These are phyloP conservation scores for Coemansia sp. DNA, from an alignment of 192 early-diverging fungal species.

Conservation along the genomic window DNA sequence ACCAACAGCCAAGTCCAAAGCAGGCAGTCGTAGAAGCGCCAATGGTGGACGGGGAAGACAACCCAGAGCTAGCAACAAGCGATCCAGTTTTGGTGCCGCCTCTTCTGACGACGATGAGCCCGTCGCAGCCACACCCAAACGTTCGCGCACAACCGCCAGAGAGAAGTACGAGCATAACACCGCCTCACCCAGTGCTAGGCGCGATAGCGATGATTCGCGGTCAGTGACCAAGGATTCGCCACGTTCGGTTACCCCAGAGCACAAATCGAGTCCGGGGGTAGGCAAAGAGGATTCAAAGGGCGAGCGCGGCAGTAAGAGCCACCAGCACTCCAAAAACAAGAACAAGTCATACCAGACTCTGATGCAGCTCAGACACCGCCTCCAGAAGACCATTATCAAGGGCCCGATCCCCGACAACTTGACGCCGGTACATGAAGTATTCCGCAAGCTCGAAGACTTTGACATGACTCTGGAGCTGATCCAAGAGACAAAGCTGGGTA, in stretches of 20 bases:
- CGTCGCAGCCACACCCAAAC: slow-evolving; percentile 40
- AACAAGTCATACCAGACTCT: slow-evolving; percentile 41
- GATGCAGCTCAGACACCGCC: slow-evolving; percentile 55
- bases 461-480: slow-evolving; percentile 55
- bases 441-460: slow-evolving; percentile 52
- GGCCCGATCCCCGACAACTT: slow-evolving; percentile 42
- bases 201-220: slow-evolving; percentile 38
- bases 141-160: slow-evolving; percentile 37
- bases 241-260: slow-evolving; percentile 18
- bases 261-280: slow-evolving; percentile 12
- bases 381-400: slow-evolving; percentile 57
- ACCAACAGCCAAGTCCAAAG: slow-evolving; percentile 9
- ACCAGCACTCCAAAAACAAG: slow-evolving; percentile 32
- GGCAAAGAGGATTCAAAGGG: slow-evolving; percentile 32
- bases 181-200: slow-evolving; percentile 20
- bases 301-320: slow-evolving; percentile 27
- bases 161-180: slow-evolving; percentile 12
- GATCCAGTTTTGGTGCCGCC: slow-evolving; percentile 38
- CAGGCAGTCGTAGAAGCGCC: slow-evolving; percentile 11
- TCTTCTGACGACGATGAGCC: slow-evolving; percentile 43
- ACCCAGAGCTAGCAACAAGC: slow-evolving; percentile 30
- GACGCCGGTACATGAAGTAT: slow-evolving; percentile 38
- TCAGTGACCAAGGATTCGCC: slow-evolving; percentile 42
- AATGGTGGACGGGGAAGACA: slow-evolving; percentile 26
- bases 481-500: slow-evolving; percentile 55